phyloP scores from a whole-genome alignment of 306 rosid species.

The Prunus armeniaca region DNA sequence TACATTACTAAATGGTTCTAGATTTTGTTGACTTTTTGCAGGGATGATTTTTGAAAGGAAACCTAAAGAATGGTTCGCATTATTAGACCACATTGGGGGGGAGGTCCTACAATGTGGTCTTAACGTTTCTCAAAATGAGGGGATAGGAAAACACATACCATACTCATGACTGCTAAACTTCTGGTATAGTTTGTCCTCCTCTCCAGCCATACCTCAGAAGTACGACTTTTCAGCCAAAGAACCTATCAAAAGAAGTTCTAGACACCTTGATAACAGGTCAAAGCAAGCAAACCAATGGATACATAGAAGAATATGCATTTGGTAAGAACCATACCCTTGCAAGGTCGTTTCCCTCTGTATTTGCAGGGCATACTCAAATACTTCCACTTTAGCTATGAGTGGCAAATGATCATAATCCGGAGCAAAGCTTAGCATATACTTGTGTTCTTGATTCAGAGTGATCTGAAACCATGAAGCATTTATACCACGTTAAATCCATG shows the following conservation, averaged over 20 bases:
- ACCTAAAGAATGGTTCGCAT: not conserved
- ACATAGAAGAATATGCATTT: not conserved
- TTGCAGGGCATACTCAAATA: conserved; percentile 81
- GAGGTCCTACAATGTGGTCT: not conserved
- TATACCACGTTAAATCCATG: not conserved
- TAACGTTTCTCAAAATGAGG: not conserved
- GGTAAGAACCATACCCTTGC: conserved; percentile 51
- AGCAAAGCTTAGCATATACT: conserved; percentile 92
- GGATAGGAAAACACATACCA: conserved; percentile 44
- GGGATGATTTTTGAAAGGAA: not conserved
- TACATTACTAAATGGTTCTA: not conserved
- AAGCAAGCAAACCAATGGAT: conserved; percentile 9
- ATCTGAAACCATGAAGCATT: conserved; percentile 52
- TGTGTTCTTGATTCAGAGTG: conserved; percentile 91
- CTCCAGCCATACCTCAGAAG: conserved; percentile 97
- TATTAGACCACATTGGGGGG: not conserved
- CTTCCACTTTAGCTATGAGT: conserved; percentile 96
- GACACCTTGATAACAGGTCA: conserved; percentile 27
- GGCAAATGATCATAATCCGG: conserved; percentile 97
- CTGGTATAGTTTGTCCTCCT: conserved; percentile 97
- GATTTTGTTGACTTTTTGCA: not conserved
- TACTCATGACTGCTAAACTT: conserved; percentile 99
- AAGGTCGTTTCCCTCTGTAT: conserved; percentile 95
- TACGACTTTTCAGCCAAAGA: conserved; percentile 98
- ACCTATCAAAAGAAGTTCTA: conserved; percentile 48